These are phyloP conservation scores for Starmerella vaccinii DNA, from an alignment of 805 yeast species.

Conservation along the genomic window DNA sequence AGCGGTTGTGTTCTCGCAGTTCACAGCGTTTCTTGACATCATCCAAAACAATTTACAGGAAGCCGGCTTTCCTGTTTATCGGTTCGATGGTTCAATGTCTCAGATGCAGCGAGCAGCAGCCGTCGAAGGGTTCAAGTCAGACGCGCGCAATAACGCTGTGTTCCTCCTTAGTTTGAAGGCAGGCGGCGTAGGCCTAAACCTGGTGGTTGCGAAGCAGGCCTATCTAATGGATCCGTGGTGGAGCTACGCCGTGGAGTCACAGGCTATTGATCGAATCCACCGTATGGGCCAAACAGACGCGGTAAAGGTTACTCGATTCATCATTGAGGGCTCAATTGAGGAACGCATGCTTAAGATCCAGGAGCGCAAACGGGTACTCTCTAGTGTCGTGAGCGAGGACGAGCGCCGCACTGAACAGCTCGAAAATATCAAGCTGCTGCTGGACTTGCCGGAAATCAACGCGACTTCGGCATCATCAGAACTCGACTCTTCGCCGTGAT, in stretches of 20 bases:
- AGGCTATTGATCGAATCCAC: constrained; percentile 84
- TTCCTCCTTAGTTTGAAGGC: constrained; percentile 72
- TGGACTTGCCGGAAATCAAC: constrained; percentile 24
- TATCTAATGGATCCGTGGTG: constrained; percentile 96
- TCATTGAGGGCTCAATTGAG: constrained; percentile 73
- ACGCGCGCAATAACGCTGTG: constrained; percentile 34
- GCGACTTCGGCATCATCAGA: background rate
- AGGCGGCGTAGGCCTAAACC: constrained; percentile 87
- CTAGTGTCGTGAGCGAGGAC: constrained; percentile 32
- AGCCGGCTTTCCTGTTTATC: constrained; percentile 44
- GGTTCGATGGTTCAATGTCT: constrained; percentile 74
- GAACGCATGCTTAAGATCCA: constrained; percentile 81
- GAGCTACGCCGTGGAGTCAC: constrained; percentile 86
- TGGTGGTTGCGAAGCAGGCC: constrained; percentile 75
- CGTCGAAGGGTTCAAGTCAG: constrained; percentile 43
- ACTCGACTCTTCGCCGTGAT: background rate
- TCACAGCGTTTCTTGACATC: constrained; percentile 69
- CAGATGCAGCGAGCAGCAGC: constrained; percentile 55
- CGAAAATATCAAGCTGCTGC: constrained; percentile 31
- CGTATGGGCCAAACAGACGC: constrained; percentile 72
- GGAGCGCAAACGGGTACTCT: constrained; percentile 49
- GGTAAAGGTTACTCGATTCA: constrained; percentile 70
- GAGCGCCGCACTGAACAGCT: constrained; percentile 30
- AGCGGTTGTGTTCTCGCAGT: constrained; percentile 83
- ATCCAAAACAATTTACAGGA: constrained; percentile 51